A percentile compares a stretch with the other conserved stretches of the same genome.
phyloP scores from a whole-genome alignment of 371 early-diverging fungal species.

The Basidiobolus heterosporus region DNA sequence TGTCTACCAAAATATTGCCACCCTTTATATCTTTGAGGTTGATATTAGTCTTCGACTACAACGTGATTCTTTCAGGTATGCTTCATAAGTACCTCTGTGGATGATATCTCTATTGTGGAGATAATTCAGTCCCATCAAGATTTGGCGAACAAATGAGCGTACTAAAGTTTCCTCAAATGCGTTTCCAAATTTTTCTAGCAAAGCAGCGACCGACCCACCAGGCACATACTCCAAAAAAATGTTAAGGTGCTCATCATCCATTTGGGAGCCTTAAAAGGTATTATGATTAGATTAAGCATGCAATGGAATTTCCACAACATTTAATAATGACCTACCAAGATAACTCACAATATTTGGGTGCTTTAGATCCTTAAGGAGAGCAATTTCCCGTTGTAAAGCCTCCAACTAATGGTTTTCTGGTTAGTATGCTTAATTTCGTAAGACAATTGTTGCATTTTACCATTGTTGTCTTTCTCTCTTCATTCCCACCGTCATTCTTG shows the following conservation, averaged over 20 bases:
- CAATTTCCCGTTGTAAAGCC: constrained; percentile 78
- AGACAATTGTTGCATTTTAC: constrained; percentile 2
- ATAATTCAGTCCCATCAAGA: constrained; percentile 83
- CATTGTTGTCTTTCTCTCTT: constrained; percentile 46
- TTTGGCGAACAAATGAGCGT: constrained; percentile 74
- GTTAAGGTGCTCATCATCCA: constrained; percentile 63
- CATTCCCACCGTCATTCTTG: constrained; percentile 38
- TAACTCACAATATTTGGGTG: constrained; percentile 93
- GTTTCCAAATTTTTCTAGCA: constrained; percentile 61
- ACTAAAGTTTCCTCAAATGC: constrained; percentile 71
- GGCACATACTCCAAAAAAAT: constrained; percentile 97
- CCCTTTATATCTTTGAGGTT: constrained; percentile 67
- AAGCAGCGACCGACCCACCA: constrained; percentile 83
- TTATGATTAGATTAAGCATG: not conserved
- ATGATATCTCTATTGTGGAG: constrained; percentile 90
- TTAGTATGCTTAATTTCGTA: too few species aligned
- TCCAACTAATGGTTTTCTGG: constrained; percentile 45
- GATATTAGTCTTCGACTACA: too few species aligned
- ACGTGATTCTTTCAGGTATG: too few species aligned
- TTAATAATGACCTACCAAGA: constrained; percentile 28
- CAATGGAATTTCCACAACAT: too few species aligned
- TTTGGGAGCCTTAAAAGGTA: constrained; percentile 41
- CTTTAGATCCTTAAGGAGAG: constrained; percentile 67
- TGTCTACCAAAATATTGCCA: constrained; percentile 87
- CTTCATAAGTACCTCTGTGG: constrained; percentile 51